Base-by-base conservation (phyloP, 768 basidiomycete species). In the Mycena amicta region DNA sequence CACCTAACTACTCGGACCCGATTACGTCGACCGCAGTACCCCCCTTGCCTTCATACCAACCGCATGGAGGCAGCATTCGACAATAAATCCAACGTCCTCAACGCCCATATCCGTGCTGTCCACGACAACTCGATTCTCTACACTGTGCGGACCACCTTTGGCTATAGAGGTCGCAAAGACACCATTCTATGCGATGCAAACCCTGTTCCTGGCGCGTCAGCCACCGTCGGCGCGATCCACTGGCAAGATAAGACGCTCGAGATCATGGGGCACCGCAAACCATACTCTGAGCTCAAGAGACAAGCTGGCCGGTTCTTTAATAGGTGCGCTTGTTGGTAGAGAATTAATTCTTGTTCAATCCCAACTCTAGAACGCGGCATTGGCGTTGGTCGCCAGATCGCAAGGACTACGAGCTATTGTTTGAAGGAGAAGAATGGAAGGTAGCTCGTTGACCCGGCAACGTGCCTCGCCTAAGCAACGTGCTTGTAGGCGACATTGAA, bases 21-120 rank as follows among this genome's bases (percentile, higher is more conserved):
- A 28, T 49, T 29, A 49, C 47, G 47, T 49, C 47, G 15, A 45
- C 20, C 43, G 43, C 47, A 49, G 47, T 22, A 49, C 6, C 47
- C 25, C 26, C 22, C 47, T 54, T 58, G 51, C 22, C 15, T 46
- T 43, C 20, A 3, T 33, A 29, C 6, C 12, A 33, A 37, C 22
- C 20, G n/a, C 39, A 84, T 84, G 82, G 81, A 83, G 63, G 81
- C 74, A n/a, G 70, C 68, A 16, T 80, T 84, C 63, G 79, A 82
- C 67, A 82, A 81, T 72, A 77, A 78, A 55, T 71, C 71, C 52
- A 82, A 84, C 67, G 70, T 83, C 20, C 74, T 82, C 27, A 75
- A 77, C 47, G 76, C 80, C 6, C 68, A 72, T 26, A 72, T 84
- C 55, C 74, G 74, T 20, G 70, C 77, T 12, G 61, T 70, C 1